phyloP scores from a whole-genome alignment of 257 asterid genomes.

The Ligustrum vulgare region DNA sequence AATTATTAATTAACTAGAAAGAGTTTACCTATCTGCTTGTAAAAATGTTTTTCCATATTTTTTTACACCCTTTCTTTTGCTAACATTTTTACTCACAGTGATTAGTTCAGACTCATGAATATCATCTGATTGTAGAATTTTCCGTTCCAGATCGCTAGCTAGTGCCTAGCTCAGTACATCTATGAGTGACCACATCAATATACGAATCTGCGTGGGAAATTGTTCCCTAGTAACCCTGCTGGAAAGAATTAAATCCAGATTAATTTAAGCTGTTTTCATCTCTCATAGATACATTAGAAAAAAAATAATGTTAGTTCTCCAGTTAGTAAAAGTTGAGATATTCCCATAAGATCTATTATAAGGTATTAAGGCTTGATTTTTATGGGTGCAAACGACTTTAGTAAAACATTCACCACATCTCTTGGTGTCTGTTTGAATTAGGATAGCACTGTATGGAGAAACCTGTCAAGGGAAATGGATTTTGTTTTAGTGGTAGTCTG shows the following conservation, averaged over 20 bases:
- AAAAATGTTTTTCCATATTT: constrained; percentile 14
- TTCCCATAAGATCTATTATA: not conserved
- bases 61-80: not conserved
- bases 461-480: not conserved
- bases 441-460: not conserved
- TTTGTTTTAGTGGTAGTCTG: not conserved
- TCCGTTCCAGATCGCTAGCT: not conserved
- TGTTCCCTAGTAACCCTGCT: not conserved
- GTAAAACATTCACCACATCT: constrained; percentile 5
- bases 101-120: constrained; percentile 10
- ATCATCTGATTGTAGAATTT: constrained; percentile 2
- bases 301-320: not conserved
- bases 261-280: not conserved
- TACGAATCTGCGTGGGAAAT: not conserved
- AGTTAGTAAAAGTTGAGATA: not conserved
- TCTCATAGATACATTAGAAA: not conserved
- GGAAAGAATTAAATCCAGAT: not conserved
- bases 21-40: not conserved
- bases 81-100: not conserved
- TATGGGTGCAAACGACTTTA: not conserved
- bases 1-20: not conserved
- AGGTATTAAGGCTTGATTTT: constrained; percentile 7
- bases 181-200: not conserved
- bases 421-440: not conserved
- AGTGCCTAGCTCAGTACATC: not conserved